phyloP scores from a whole-genome alignment of 2,329 filamentous ascomycete species.

The Pseudocercospora eumusae region DNA sequence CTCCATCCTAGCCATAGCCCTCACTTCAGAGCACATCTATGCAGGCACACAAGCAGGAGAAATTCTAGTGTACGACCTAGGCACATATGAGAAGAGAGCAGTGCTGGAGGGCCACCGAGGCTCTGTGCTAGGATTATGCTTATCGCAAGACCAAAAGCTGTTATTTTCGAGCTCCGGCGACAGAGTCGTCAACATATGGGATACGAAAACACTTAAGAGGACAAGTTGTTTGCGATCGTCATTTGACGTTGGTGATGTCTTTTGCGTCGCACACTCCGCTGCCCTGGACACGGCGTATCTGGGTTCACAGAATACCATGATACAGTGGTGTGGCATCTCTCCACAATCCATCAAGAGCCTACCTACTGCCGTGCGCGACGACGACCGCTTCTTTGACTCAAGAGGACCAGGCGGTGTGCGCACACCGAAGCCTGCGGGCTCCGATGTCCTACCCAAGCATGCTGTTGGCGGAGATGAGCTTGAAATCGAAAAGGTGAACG shows the following conservation, averaged over 20 bases:
- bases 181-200: conserved; percentile 93
- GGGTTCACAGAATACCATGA: conserved; percentile 89
- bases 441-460: conserved; percentile 51
- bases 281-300: conserved; percentile 81
- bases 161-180: conserved; percentile 94
- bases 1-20: conserved; percentile 78
- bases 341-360: conserved; percentile 41
- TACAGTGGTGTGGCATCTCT: conserved; percentile 77
- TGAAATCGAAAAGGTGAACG: conserved; percentile 78
- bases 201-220: conserved; percentile 70
- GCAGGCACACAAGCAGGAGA: conserved; percentile 92
- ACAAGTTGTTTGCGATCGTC: conserved; percentile 89
- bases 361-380: conserved; percentile 56
- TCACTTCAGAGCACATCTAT: conserved; percentile 80
- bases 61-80: conserved; percentile 85
- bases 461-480: conserved; percentile 65
- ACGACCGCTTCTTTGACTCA: conserved; percentile 93
- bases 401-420: conserved; percentile 77
- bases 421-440: conserved; percentile 69
- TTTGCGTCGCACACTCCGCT: conserved; percentile 86
- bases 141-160: conserved; percentile 72
- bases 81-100: conserved; percentile 77
- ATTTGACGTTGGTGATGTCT: conserved; percentile 93
- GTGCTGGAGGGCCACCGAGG: conserved; percentile 87
- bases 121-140: conserved; percentile 80